Evolutionary conservation across 176 grass and related monocot genomes (phyloP), one percentile per base, ranked within the genome.

Genomic region (Oryza australiensis): DNA sequence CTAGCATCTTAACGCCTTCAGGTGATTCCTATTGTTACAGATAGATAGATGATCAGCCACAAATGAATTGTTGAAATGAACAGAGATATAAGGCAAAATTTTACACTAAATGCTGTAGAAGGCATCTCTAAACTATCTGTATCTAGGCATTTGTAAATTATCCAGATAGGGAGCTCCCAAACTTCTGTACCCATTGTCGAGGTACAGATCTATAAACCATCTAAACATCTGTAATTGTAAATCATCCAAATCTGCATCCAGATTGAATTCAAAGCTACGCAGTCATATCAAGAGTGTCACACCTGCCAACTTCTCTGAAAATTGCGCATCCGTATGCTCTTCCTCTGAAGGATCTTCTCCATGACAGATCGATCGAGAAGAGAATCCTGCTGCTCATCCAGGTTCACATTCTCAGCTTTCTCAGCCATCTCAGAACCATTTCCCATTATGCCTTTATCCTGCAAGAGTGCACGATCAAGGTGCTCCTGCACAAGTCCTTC

Each of bases 291-390:
- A 42, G 22, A 16, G 35, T 42, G 28, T 18, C 77, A 57, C 63
- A 94, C 95, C 95, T 98, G 92, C 95, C 92, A 98, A 51, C 86
- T 91, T 90, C 90, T 84, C 84, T 98, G 92, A 74, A 94, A 86
- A 93, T 94, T 98, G 28, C 79, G 87, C 95, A 98, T 92, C 9
- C 95, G 81, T 45, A 82, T 86, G 71, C 95, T 93, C 84, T 98
- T 98, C 88, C 92, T 93, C 49, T 93, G 88, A 79, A 98, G 92
- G 81, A 98, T 86, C 77, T 94, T 98, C 82, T 98, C 95, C 95
- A 98, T 94, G 26, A 98, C 84, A 20, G 85, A 89, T 13, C 82
- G 41, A 80, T 98, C 95, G 53, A 93, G 85, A 53, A 91, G 73
- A 84, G 88, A 79, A 80, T 87, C 92, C 77, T 89, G 95, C 42